Evolutionary conservation across 2,329 filamentous ascomycete genomes (phyloP), one percentile per base, ranked within the genome.

Genomic region (Ceratocystis huliohia): DNA sequence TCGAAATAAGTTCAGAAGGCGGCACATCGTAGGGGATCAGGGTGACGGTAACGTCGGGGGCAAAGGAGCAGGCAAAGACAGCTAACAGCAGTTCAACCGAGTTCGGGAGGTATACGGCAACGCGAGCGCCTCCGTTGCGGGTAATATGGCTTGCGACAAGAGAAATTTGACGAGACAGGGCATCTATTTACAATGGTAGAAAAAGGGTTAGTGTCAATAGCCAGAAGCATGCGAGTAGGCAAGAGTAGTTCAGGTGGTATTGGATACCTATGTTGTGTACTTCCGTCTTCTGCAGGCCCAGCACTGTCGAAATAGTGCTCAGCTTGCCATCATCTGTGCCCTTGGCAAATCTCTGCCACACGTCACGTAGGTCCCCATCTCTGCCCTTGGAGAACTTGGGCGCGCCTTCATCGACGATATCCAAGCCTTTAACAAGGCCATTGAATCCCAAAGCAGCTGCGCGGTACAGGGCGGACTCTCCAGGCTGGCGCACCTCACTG

Each of bases 101-200:
- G 79, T 99, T 96, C 56, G 92, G 91, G 66, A 97, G 81, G 75
- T 95, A 96, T 69, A 97, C 83, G 69, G 91, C 94, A 41, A 97
- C 89, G 63, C 85, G 87, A 74, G 85, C 88, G 46, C 84, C 85
- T 66, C 86, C 84, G 69, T 88, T 83, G 71, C 88, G 83, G 67
- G 89, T 79, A 70, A 90, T 82, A 72, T 92, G 84, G 72, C 84
- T 83, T 69, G 94, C 94, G 72, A 97, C 85, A 33, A 94, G 82
- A 75, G 89, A 92, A 75, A 97, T 96, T 74, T 95, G 88, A 70
- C 87, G 86, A 6, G 88, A 93, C 63, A 96, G 76, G 69, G 91
- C 86, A 66, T 86, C 85, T 81, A 76, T 69, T 53, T 25, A 41
- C 10, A 33, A 20, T 1, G 13, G 71, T 22, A 63, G 28, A 15